phyloP scores from a whole-genome alignment of 257 asterid genomes.

The Linderniella brevidens region DNA sequence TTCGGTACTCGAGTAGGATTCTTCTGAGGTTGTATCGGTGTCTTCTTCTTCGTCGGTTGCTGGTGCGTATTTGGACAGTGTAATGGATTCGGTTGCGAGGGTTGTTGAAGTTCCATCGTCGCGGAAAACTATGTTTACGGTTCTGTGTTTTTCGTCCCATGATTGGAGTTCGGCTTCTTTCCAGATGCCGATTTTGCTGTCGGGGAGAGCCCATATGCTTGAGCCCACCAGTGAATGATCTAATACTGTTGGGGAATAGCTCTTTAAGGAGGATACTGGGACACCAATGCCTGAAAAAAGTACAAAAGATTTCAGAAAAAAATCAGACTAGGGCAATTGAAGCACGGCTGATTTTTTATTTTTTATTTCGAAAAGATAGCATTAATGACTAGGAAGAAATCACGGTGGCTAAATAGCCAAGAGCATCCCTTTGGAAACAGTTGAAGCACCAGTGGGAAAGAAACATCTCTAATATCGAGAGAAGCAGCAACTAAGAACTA shows the following conservation, averaged over 20 bases:
- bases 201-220: conserved; percentile 63
- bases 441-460: too few relatives aligned
- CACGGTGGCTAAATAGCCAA: too few relatives aligned
- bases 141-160: conserved; percentile 55
- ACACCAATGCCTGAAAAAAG: conserved; percentile 41
- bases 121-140: conserved; percentile 48
- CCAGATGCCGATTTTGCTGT: conserved; percentile 54
- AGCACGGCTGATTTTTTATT: too few relatives aligned
- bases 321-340: background rate
- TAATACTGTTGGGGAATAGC: conserved; percentile 55
- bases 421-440: too few relatives aligned
- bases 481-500: too few relatives aligned
- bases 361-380: too few relatives aligned
- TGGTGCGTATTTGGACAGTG: conserved; percentile 45
- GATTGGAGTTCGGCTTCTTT: conserved; percentile 78
- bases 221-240: conserved; percentile 76
- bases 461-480: too few relatives aligned
- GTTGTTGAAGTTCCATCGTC: conserved; percentile 63
- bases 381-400: too few relatives aligned
- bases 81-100: conserved; percentile 49
- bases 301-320: background rate
- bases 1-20: conserved; percentile 37
- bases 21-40: conserved; percentile 27
- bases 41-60: conserved; percentile 65
- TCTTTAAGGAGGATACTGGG: conserved; percentile 57